Base-by-base conservation (phyloP, 306 rosid species). In the Sicyos edulis region DNA sequence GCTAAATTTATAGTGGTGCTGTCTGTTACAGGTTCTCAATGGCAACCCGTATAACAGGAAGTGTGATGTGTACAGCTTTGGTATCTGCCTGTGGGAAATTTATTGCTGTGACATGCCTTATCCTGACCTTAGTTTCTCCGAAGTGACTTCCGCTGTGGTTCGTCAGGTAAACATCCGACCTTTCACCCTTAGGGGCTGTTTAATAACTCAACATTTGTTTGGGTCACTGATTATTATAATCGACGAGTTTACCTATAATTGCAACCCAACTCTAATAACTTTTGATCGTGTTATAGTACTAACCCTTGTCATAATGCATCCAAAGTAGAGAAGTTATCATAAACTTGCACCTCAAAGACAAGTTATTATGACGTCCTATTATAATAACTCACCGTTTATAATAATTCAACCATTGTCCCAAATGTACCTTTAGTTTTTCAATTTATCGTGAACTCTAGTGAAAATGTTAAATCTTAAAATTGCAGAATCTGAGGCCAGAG, bases 101-200 rank as follows among this genome's bases (percentile, higher is more conserved):
- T 93, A 93, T 82, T 93, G 98, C 78, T 93, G 98, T 74, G 98
- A 93, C 90, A 93, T 93, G 98, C 98, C 98, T 59, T 93, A 90
- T 74, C 96, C 96, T 20, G 98, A 93, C 77, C 92, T 93, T 71
- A 93, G 96, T 80, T 93, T 93, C 89, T 86, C 98, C 21, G 98
- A 93, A 79, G 88, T 93, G 49, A 93, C 98, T 63, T 85, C 98
- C 21, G 96, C 98, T 2, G 98, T 93, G 29, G 98, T 93, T 77
- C 95, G 96, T 78, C 97, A 90, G 98, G 98, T 90, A 77, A 63
- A 49, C 58, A 42, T 21, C 64, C 67, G 49, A 17, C 63, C 62
- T 26, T 37, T 37, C 44, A 37, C 44, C 44, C 0, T 37, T 37
- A 5, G 6, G 44, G 44, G 44, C 0, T 37, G 44, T 5, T 5